Evolutionary conservation across 2,329 filamentous ascomycete species (phyloP), one percentile per base, ranked within the genome.

Genomic region (Alternaria arborescens): DNA sequence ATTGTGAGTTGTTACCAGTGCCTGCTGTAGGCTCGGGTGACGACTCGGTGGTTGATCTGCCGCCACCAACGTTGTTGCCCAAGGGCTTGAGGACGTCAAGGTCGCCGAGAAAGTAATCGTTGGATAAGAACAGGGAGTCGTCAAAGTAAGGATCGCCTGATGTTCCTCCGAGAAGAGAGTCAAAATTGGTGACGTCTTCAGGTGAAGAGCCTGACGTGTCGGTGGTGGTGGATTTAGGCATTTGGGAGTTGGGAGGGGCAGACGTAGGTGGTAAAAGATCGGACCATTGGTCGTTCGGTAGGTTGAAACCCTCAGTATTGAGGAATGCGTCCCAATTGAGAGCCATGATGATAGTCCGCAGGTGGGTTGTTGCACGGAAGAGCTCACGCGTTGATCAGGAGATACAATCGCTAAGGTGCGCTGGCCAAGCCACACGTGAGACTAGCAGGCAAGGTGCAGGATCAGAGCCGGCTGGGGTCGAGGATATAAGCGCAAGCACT

Each of bases 71-170:
- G 30, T 66, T 69, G 60, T 74, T 72, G 55, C 71, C 72, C 59
- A 78, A 74, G 40, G 77, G 77, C 53, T 77, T 75, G 28, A 79
- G 71, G 56, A 78, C 72, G 57, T 78, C 77, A 10, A 78, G 67
- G 51, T 79, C 77, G 71, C 75, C 74, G 54, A 79, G 73, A 62
- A 78, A 78, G 70, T 79, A 78, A 65, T 79, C 75, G 72, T 76
- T 77, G 38, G 75, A 67, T 55, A 69, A 62, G 65, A 79, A 78
- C 52, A 78, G 58, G 52, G 72, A 73, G 62, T 79, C 76, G 68
- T 76, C 74, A 58, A 78, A 77, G 68, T 75, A 78, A 20, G 75
- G 69, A 55, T 78, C 74, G 65, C 64, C 65, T 65, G 70, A 71
- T 52, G 67, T 65, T 53, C 63, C 63, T 67, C 69, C 73, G 60